Conservation (phyloP, 768 basidiomycete genomes). For the Lactarius deliciosus region DNA sequence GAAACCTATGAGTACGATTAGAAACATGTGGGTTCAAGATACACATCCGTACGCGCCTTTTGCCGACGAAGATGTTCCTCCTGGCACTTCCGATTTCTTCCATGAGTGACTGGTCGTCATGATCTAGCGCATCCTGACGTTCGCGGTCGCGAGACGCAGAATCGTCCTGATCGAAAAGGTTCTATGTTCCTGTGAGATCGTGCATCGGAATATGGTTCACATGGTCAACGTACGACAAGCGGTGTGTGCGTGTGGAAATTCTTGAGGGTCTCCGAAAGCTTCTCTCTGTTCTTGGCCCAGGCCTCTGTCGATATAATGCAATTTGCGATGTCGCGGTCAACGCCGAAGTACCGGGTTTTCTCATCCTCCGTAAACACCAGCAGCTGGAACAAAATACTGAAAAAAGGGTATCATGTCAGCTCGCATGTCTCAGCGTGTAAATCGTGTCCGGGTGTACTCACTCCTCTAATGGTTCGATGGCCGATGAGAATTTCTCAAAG, state of each 20-base stretch:
- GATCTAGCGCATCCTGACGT: constrained; percentile 8
- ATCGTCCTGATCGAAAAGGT: constrained; percentile 2
- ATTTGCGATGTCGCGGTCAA: neutral
- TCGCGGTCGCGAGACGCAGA: constrained; percentile 4
- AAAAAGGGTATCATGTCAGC: constrained; percentile 2
- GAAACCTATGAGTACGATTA: constrained; percentile 8
- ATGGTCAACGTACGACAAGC: constrained; percentile 10
- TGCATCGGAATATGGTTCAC: neutral
- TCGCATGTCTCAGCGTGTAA: neutral
- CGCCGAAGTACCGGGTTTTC: constrained; percentile 17
- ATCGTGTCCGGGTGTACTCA: neutral
- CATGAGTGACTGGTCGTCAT: constrained; percentile 20
- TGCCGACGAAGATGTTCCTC: neutral
- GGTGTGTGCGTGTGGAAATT: neutral
- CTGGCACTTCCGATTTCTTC: constrained; percentile 4
- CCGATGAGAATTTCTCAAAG: constrained; percentile 27
- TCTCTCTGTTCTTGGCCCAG: constrained; percentile 20
- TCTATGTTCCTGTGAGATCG: constrained; percentile 1
- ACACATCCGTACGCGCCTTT: neutral
- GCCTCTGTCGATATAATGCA: constrained; percentile 4
- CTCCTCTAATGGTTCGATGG: constrained; percentile 31
- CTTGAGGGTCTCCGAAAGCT: constrained; percentile 7
- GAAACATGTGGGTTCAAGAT: neutral
- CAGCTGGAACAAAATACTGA: constrained; percentile 18
- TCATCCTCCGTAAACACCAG: constrained; percentile 18